Base-by-base conservation (phyloP, 805 yeast genomes). In the Cyberlindnera euphorbiae region DNA sequence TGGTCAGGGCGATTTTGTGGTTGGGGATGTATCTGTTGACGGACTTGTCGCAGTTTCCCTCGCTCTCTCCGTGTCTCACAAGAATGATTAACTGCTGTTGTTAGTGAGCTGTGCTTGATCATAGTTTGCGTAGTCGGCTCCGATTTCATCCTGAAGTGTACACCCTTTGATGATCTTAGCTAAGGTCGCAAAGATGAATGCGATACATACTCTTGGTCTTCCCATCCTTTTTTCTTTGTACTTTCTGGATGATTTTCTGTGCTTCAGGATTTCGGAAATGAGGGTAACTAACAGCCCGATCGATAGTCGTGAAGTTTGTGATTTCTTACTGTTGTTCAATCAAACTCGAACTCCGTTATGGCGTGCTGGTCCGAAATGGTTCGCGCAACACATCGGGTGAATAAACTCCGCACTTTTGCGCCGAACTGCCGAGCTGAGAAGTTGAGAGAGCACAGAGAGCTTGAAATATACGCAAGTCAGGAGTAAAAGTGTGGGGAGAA, bases 1-100 rank as follows among this genome's bases (percentile, higher is more conserved):
- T 68, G 0, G 97, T 89, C 32, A 89, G 62, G 6, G 82, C 73
- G 4, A 89, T 81, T 49, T 72, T 64, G 60, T 89, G 97, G 58
- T 89, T 89, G 1, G 96, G 87, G 1, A 79, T 74, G 52, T 70
- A 69, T 38, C 81, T 67, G 57, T 89, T 89, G 35, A 89, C 88
- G 1, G 77, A 63, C 55, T 89, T 88, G 59, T 89, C 95, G 38
- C 71, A 76, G 60, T 89, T 89, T 8, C 96, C 94, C 53, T 85
- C 94, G 5, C 93, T 82, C 54, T 89, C 96, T 17, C 97, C 97
- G 56, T 89, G 97, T 46, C 97, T 77, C 10, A 89, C 78, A 18
- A 89, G 66, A 34, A 89, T 65, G 18, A 89, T 86, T 22, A 88
- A 67, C 58, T 52, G 14, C 8, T 17, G 15, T 4, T 15, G 24